Conservation (phyloP, 78 protist species). For the Protostelium mycophagum region DNA sequence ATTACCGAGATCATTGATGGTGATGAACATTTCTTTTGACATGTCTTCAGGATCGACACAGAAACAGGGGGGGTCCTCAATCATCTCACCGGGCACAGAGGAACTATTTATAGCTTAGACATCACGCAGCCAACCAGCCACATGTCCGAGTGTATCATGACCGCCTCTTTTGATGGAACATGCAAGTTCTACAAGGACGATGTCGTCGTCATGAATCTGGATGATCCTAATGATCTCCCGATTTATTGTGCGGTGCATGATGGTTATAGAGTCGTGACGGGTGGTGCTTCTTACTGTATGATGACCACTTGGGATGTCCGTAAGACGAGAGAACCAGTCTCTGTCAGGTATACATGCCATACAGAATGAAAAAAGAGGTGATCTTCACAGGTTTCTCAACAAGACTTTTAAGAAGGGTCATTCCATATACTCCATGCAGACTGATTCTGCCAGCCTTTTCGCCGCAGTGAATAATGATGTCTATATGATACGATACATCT, state of each 20-base stretch:
- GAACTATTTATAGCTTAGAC: background rate
- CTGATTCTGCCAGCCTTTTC: background rate
- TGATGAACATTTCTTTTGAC: background rate
- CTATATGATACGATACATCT: background rate
- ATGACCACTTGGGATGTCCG: background rate
- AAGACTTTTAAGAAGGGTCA: background rate
- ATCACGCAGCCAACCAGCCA: background rate
- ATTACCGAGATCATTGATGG: too few relatives aligned
- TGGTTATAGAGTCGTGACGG: background rate
- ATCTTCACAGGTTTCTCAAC: background rate
- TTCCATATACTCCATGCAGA: background rate
- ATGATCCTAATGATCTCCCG: background rate
- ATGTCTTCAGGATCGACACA: background rate
- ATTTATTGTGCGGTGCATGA: background rate
- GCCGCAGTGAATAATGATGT: background rate
- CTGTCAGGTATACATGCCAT: background rate
- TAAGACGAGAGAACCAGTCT: background rate
- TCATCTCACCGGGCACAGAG: background rate
- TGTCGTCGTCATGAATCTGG: background rate
- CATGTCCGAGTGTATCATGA: background rate
- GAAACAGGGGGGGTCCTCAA: background rate
- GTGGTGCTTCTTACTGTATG: background rate
- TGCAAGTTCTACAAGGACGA: background rate
- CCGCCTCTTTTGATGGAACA: background rate
- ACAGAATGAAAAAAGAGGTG: too few relatives aligned